phyloP scores from a whole-genome alignment of 306 rosid species.

The Neltuma alba region DNA sequence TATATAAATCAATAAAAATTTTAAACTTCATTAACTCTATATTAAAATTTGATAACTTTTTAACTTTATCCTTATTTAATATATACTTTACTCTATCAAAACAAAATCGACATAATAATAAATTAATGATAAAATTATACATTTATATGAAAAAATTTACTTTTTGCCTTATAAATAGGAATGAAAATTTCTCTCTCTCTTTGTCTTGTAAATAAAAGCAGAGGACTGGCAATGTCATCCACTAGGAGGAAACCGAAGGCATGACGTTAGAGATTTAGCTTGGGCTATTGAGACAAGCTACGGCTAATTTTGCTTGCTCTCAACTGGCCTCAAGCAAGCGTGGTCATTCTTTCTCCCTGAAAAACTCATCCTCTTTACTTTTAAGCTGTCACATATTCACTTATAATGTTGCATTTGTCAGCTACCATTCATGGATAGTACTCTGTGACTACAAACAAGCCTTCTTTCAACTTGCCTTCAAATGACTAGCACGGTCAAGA shows the following conservation, averaged over 20 bases:
- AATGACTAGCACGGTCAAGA: constrained; percentile 27
- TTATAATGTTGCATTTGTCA: constrained; percentile 15
- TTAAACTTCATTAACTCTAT: no score
- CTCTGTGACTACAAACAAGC: constrained; percentile 13
- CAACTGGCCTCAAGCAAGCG: constrained; percentile 21
- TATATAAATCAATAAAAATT: no score
- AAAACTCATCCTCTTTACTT: constrained; percentile 29
- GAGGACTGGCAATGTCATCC: no score
- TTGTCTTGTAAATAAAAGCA: no score
- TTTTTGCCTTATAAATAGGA: no score
- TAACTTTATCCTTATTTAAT: no score
- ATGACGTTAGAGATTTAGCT: not conserved
- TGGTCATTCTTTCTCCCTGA: constrained; percentile 29
- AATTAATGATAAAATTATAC: no score
- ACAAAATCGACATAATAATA: no score
- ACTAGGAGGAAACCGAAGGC: not conserved
- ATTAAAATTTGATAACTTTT: no score
- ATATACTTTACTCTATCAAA: no score
- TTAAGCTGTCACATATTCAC: constrained; percentile 23
- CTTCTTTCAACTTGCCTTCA: constrained; percentile 33
- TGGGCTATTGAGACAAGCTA: constrained; percentile 42
- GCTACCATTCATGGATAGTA: not conserved
- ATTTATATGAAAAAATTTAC: no score
- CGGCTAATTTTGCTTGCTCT: constrained; percentile 23
- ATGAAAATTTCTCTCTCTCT: no score